Conservation (phyloP, 192 early-diverging fungal species). For the Rhizophagus clarus region DNA sequence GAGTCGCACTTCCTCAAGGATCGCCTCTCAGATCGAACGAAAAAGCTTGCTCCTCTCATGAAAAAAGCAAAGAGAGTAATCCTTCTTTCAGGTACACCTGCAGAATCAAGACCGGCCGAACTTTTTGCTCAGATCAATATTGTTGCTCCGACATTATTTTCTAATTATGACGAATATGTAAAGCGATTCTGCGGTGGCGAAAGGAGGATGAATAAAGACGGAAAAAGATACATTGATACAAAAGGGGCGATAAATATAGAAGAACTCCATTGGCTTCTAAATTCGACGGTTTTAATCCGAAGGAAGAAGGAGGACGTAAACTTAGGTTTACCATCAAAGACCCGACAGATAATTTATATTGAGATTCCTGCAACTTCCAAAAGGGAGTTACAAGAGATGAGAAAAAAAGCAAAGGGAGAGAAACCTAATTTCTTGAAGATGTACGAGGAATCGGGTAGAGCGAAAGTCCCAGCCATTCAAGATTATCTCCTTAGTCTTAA, state of each 20-base stretch:
- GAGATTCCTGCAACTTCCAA: conserved; percentile 20
- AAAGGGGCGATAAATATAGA: conserved; percentile 42
- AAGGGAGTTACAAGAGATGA: conserved; percentile 32
- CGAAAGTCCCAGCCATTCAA: conserved; percentile 41
- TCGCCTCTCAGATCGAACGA: conserved; percentile 45
- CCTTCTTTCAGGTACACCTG: neutral
- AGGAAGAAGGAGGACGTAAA: conserved; percentile 51
- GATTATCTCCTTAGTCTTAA: conserved; percentile 49
- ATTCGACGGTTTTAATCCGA: conserved; percentile 48
- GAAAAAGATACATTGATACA: neutral
- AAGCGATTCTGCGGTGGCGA: neutral
- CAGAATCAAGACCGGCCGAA: neutral
- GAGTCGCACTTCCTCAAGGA: conserved; percentile 51
- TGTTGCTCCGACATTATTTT: neutral
- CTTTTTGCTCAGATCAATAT: neutral
- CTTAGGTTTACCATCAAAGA: conserved; percentile 44
- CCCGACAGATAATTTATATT: conserved; percentile 42
- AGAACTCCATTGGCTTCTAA: conserved; percentile 48
- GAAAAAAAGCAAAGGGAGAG: neutral
- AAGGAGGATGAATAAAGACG: neutral
- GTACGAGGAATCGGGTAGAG: conserved; percentile 33
- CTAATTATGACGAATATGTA: neutral
- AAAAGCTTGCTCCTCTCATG: conserved; percentile 39
- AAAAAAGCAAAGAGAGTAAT: conserved; percentile 12
- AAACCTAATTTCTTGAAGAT: neutral